phyloP scores from a whole-genome alignment of 768 basidiomycete species.

The Pilatotrama ljubarskyi region DNA sequence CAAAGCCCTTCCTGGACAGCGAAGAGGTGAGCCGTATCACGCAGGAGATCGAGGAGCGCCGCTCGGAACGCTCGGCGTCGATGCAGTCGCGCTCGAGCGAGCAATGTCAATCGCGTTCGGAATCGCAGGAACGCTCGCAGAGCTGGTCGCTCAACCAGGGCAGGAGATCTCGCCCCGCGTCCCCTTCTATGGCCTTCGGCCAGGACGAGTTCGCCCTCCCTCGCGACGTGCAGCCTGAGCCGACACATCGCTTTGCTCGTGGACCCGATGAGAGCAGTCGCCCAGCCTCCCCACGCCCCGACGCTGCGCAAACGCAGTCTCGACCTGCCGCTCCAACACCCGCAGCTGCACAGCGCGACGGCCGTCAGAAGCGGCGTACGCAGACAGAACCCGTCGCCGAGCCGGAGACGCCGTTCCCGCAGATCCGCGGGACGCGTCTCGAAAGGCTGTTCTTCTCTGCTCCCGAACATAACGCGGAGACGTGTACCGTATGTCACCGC shows the following conservation, averaged over 20 bases:
- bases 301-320: not conserved
- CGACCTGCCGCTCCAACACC: conserved; percentile 42
- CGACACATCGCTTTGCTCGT: not conserved
- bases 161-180: conserved; percentile 1
- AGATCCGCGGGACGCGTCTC: conserved; percentile 74
- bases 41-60: conserved; percentile 65
- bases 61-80: conserved; percentile 48
- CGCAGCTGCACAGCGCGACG: conserved; percentile 27
- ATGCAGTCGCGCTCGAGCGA: conserved; percentile 22
- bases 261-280: not conserved
- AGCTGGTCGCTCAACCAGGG: conserved; percentile 8
- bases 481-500: conserved; percentile 67
- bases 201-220: not conserved
- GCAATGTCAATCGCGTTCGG: conserved; percentile 13
- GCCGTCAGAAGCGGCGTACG: conserved; percentile 12
- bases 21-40: conserved; percentile 65
- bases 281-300: conserved; percentile 4
- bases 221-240: not conserved
- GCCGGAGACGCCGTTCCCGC: conserved; percentile 68
- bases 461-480: conserved; percentile 70
- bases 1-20: conserved; percentile 49
- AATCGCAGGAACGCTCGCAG: conserved; percentile 11
- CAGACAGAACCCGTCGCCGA: conserved; percentile 2
- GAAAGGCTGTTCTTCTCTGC: conserved; percentile 82
- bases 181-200: conserved; percentile 12